phyloP scores from a whole-genome alignment of 148 eudicot species.

The Cornus controversa region DNA sequence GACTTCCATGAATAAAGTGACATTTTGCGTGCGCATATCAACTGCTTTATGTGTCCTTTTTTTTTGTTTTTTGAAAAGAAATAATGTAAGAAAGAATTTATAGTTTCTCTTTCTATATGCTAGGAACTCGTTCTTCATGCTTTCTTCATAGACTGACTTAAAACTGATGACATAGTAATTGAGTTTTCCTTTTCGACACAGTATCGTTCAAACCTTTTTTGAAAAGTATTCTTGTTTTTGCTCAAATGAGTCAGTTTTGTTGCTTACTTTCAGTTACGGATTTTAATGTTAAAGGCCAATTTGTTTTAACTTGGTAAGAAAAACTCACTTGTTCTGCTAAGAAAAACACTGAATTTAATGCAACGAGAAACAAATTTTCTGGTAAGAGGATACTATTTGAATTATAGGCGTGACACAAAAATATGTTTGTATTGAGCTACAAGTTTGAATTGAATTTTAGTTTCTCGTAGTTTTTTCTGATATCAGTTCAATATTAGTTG shows the following conservation, averaged over 20 bases:
- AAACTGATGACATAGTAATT: not conserved
- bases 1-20: not conserved
- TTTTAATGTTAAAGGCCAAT: not conserved
- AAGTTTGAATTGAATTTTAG: not conserved
- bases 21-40: not conserved
- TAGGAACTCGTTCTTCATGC: not conserved
- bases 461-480: constrained; percentile 4
- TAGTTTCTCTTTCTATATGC: not conserved
- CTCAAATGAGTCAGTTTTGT: not conserved
- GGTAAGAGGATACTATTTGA: not conserved
- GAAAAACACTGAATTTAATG: not conserved
- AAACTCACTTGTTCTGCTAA: not conserved
- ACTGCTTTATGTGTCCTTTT: not conserved
- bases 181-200: not conserved
- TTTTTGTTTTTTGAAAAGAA: not conserved
- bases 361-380: not conserved
- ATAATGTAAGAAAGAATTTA: not conserved
- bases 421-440: not conserved
- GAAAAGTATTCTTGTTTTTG: not conserved
- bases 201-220: not conserved
- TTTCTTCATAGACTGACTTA: not conserved
- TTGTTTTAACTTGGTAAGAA: not conserved
- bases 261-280: not conserved
- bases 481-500: constrained; percentile 37
- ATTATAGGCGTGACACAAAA: not conserved